A percentile compares a stretch with the other conserved stretches of the same genome.
Conservation (phyloP, 139 green algal genomes). For the Coccomyxa sp. region DNA sequence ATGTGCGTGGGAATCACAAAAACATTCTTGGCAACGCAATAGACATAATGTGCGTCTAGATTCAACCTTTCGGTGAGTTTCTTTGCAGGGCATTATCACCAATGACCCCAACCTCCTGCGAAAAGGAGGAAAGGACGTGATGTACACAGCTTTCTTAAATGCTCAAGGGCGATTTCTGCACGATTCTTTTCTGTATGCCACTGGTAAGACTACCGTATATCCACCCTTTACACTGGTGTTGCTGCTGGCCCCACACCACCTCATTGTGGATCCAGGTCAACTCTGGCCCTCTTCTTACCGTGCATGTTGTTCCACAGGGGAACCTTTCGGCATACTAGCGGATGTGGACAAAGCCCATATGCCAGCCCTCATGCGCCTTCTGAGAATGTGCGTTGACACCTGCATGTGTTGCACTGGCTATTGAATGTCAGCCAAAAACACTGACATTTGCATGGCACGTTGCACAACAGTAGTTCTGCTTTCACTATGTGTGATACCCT, state of each 20-base stretch:
- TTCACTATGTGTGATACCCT: background rate
- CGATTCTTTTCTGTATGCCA: conserved; percentile 57
- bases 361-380: conserved; percentile 14
- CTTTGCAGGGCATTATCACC: conserved; percentile 54
- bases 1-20: conserved; percentile 23
- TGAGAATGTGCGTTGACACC: conserved; percentile 1
- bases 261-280: no score
- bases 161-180: conserved; percentile 72
- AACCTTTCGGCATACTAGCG: conserved; percentile 34
- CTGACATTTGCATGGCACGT: background rate
- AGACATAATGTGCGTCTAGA: no score
- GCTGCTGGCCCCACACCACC: no score
- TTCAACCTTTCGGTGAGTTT: no score
- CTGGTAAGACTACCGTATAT: conserved; percentile 2
- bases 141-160: conserved; percentile 68
- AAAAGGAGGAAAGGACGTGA: conserved; percentile 5
- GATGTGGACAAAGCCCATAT: conserved; percentile 44
- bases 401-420: background rate
- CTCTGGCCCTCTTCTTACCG: background rate
- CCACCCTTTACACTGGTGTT: background rate
- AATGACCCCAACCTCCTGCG: conserved; percentile 54
- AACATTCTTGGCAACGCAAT: background rate
- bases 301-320: conserved; percentile 17
- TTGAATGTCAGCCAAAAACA: background rate
- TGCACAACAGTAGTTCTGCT: background rate